Conservation (phyloP, 345 rosid genomes). For the Bretschneidera sinensis region DNA sequence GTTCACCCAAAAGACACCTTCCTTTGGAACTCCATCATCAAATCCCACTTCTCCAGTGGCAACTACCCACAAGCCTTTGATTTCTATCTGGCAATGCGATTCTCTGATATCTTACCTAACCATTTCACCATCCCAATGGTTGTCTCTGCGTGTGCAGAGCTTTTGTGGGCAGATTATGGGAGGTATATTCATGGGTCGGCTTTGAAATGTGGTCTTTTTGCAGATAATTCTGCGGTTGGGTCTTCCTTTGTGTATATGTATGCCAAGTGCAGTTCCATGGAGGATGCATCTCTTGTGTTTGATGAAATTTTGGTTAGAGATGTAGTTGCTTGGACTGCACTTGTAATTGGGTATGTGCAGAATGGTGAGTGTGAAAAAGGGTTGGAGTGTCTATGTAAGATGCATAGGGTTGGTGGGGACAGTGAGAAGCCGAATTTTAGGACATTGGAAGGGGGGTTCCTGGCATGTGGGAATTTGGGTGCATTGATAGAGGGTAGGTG, state of each 20-base stretch:
- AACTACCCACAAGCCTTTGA: constrained; percentile 34
- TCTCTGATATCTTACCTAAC: constrained; percentile 25
- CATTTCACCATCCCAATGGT: constrained; percentile 65
- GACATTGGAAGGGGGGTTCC: constrained; percentile 58
- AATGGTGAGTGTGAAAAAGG: constrained; percentile 54
- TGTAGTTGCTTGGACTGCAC: constrained; percentile 65
- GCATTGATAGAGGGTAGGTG: constrained; percentile 45
- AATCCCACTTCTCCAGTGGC: constrained; percentile 58
- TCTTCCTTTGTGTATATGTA: constrained; percentile 60
- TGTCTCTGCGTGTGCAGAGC: constrained; percentile 59
- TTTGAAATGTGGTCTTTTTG: constrained; percentile 41
- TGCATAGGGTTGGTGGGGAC: constrained; percentile 36
- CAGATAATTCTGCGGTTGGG: constrained; percentile 39
- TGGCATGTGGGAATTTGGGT: constrained; percentile 53
- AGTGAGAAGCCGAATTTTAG: constrained; percentile 48
- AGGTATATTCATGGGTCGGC: constrained; percentile 45
- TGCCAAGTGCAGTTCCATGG: constrained; percentile 38
- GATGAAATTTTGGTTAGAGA: constrained; percentile 60
- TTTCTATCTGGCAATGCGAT: constrained; percentile 41
- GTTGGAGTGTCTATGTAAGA: constrained; percentile 41
- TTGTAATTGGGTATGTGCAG: constrained; percentile 57
- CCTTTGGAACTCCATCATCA: constrained; percentile 68
- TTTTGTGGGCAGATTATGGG: constrained; percentile 33
- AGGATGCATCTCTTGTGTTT: constrained; percentile 41
- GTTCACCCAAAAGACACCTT: constrained; percentile 42